These are phyloP conservation scores for Colletotrichum lindemuthianum DNA, from an alignment of 2,329 filamentous ascomycete species.

Conservation along the genomic window DNA sequence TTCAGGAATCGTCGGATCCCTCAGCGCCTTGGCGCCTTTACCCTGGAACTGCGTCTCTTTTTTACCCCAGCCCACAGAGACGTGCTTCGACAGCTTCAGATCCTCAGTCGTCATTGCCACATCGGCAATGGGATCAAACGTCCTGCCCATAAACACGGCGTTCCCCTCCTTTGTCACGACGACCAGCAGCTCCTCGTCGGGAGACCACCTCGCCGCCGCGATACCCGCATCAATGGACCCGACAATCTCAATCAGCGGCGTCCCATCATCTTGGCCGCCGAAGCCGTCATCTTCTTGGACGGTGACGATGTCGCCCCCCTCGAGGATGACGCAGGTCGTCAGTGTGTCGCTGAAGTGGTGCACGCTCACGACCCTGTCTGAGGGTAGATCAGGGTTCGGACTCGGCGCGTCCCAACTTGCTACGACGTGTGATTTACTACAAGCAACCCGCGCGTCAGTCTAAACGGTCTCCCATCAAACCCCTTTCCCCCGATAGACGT, in stretches of 20 bases:
- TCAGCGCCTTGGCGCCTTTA: slow-evolving; percentile 83
- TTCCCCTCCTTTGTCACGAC: slow-evolving; percentile 84
- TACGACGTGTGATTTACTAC: slow-evolving; percentile 57
- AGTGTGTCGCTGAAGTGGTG: slow-evolving; percentile 87
- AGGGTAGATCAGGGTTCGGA: slow-evolving; percentile 77
- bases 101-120: slow-evolving; percentile 78
- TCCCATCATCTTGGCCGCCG: slow-evolving; percentile 51
- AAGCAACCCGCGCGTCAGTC: slow-evolving; percentile 36
- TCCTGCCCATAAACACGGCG: slow-evolving; percentile 90
- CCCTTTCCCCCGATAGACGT: not conserved
- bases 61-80: slow-evolving; percentile 98
- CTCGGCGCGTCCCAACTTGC: slow-evolving; percentile 91
- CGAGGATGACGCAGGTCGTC: slow-evolving; percentile 83
- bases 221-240: slow-evolving; percentile 95
- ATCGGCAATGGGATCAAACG: slow-evolving; percentile 86
- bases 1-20: slow-evolving; percentile 95
- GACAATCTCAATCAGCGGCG: slow-evolving; percentile 87
- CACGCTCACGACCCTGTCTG: slow-evolving; percentile 80
- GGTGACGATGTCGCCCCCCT: slow-evolving; percentile 89
- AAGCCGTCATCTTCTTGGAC: slow-evolving; percentile 73
- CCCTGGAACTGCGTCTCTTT: slow-evolving; percentile 98
- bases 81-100: slow-evolving; percentile 88
- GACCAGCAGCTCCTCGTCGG: slow-evolving; percentile 90
- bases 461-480: slow-evolving; percentile 3
- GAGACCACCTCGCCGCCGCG: slow-evolving; percentile 89